Evolutionary conservation across 352 stramenopile species (phyloP).

Genomic region (Globisporangium viniferum): DNA sequence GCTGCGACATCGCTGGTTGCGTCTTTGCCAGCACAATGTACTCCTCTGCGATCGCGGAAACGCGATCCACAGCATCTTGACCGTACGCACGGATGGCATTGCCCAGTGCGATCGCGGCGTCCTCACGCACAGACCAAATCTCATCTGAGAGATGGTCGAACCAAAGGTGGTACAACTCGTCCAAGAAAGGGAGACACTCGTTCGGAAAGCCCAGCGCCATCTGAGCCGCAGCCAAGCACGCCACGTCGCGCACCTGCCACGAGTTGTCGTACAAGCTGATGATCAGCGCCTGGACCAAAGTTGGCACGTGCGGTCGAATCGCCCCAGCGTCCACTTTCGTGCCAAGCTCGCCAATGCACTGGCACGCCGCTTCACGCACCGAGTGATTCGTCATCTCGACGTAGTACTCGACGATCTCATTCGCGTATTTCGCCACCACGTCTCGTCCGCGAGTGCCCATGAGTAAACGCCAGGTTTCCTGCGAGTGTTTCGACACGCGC

Average conservation of each 20-base stretch:
- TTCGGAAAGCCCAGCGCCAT: slow-evolving; percentile 82
- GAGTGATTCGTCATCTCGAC: slow-evolving; percentile 95
- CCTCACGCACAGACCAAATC: slow-evolving; percentile 97
- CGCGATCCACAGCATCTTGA: slow-evolving; percentile 67
- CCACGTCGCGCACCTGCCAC: slow-evolving; percentile 95
- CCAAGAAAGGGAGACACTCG: slow-evolving; percentile 85
- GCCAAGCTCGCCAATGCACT: slow-evolving; percentile 94
- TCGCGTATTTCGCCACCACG: slow-evolving; percentile 85
- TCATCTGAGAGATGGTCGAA: slow-evolving; percentile 95
- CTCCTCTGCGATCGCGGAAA: slow-evolving; percentile 64
- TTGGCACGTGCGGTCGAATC: slow-evolving; percentile 64
- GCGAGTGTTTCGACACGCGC: slow-evolving; percentile 95
- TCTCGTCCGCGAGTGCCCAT: slow-evolving; percentile 80
- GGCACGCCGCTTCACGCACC: slow-evolving; percentile 94
- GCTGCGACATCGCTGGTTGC: slow-evolving; percentile 90
- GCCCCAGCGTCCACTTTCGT: slow-evolving; percentile 81
- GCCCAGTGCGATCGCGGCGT: slow-evolving; percentile 93
- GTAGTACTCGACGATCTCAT: slow-evolving; percentile 94
- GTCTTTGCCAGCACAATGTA: slow-evolving; percentile 86
- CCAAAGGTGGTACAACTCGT: slow-evolving; percentile 88
- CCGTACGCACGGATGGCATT: slow-evolving; percentile 93
- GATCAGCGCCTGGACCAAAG: slow-evolving; percentile 84
- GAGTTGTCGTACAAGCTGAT: slow-evolving; percentile 96
- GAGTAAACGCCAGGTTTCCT: slow-evolving; percentile 94
- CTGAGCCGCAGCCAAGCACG: slow-evolving; percentile 87